Conservation (phyloP, 2,329 filamentous ascomycete species). For the Fusarium sp. region DNA sequence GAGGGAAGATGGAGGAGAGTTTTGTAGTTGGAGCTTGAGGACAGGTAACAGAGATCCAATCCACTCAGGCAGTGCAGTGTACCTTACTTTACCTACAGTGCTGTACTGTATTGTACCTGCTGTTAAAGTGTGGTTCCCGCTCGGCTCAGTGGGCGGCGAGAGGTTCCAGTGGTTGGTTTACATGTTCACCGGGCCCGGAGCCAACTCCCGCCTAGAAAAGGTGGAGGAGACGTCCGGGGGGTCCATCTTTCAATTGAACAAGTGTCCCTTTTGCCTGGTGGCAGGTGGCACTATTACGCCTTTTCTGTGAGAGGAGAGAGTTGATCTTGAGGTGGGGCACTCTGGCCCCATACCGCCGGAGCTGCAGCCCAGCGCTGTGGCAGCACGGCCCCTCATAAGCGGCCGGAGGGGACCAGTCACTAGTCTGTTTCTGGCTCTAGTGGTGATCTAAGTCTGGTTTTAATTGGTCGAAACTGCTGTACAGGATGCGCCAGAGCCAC, state of each 20-base stretch:
- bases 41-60: slow-evolving; percentile 36
- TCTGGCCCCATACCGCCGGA: slow-evolving; percentile 25
- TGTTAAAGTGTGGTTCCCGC: slow-evolving; percentile 7
- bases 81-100: background rate
- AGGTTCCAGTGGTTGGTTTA: slow-evolving; percentile 5
- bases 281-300: slow-evolving; percentile 20
- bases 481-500: slow-evolving; percentile 37
- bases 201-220: slow-evolving; percentile 37
- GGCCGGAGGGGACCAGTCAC: slow-evolving; percentile 17
- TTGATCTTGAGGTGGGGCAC: slow-evolving; percentile 22
- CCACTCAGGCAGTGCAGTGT: slow-evolving; percentile 3
- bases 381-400: slow-evolving; percentile 38
- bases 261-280: slow-evolving; percentile 55
- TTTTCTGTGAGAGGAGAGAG: slow-evolving; percentile 5
- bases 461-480: slow-evolving; percentile 31
- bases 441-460: background rate
- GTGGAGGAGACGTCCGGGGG: slow-evolving; percentile 26
- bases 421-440: slow-evolving; percentile 16
- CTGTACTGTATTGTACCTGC: slow-evolving; percentile 4
- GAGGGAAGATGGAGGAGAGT: slow-evolving; percentile 47
- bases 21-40: slow-evolving; percentile 51
- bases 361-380: slow-evolving; percentile 21
- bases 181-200: slow-evolving; percentile 22
- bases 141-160: slow-evolving; percentile 4
- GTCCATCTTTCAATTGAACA: slow-evolving; percentile 55